Base-by-base conservation (phyloP, 148 eudicot genomes). In the Fallopia convolvulus region DNA sequence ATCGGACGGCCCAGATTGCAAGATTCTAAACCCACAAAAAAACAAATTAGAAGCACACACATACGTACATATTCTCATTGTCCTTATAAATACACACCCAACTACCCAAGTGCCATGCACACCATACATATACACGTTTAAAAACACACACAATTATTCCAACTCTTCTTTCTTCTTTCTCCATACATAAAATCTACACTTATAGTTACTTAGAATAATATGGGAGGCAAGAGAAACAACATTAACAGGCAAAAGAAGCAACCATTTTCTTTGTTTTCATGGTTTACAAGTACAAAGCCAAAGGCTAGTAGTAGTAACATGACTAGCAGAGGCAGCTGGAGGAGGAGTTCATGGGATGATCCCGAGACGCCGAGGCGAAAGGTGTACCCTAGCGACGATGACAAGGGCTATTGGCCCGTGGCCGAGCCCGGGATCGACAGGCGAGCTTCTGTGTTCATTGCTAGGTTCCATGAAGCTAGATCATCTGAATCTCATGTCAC, bases 311-410 rank as follows among this genome's bases (percentile, higher is more conserved):
- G 14, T 47, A 11, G 50, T 12, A 10, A 14, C 26, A 78, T 76
- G 66, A 79, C 39, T 36, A 36, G 39, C 39, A 36, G 39, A 36
- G 4, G 39, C 39, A 2, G 30, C 30, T 26, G 30, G 30, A 41
- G 21, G 32, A 80, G 71, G 26, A 83, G 82, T 41, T 17, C 53
- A 17, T 42, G 77, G 72, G 86, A 84, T 14, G 91, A 90, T 58
- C 47, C 47, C 8, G 47, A 44, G 7, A 44, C 56, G 75, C 68
- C 68, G 78, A 81, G 83, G 75, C 82, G 80, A 77, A 87, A 83
- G 58, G 88, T 84, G 39, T 90, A 77, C 49, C 87, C 81, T 17
- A 90, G 94, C 33, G 94, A 90, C 72, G 90, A 89, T 53, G 94
- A 90, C 72, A 77, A 87, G 82, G 87, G 90, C 8, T 79, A 78